A percentile compares a stretch with the other conserved stretches of the same genome.
These are phyloP conservation scores for Ganoderma lucidum DNA, from an alignment of 1,284 basidiomycete genomes.

Conservation along the genomic window DNA sequence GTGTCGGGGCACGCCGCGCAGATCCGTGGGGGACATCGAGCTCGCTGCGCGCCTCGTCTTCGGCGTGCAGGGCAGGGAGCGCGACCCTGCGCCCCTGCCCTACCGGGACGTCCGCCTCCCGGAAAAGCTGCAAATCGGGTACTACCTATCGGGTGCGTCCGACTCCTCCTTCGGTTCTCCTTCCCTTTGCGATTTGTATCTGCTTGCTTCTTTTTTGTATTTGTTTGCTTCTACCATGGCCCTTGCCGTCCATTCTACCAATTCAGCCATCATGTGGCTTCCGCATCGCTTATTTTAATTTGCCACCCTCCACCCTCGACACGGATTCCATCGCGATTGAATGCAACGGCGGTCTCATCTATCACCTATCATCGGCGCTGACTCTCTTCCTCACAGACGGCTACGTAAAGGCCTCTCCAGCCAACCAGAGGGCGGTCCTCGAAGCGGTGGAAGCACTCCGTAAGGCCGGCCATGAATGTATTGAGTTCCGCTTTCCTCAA, in stretches of 20 bases:
- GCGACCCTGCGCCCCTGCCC: conserved; percentile 62
- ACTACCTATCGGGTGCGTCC: conserved; percentile 65
- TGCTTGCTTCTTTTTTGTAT: not conserved
- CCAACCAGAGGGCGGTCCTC: conserved; percentile 78
- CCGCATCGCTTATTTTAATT: not conserved
- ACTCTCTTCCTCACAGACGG: conserved; percentile 54
- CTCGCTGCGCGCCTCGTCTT: conserved; percentile 64
- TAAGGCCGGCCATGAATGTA: conserved; percentile 79
- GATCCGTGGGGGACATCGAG: conserved; percentile 73
- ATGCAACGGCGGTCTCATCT: not conserved
- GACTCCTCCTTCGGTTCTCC: not conserved
- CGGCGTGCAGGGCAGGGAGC: conserved; percentile 51
- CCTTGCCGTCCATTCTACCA: not conserved
- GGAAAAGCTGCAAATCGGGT: conserved; percentile 73
- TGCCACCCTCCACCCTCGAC: not conserved
- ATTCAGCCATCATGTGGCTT: not conserved
- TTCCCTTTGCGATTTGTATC: not conserved
- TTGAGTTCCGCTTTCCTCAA: conserved; percentile 65
- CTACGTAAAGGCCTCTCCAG: conserved; percentile 79
- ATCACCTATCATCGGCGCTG: not conserved
- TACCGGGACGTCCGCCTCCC: conserved; percentile 64
- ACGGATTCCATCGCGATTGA: not conserved
- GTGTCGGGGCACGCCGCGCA: conserved; percentile 32
- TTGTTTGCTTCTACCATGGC: not conserved
- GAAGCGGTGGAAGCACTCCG: conserved; percentile 76